Evolutionary conservation across 2,329 filamentous ascomycete genomes (phyloP), one percentile per base, ranked within the genome.

Genomic region (Plectosphaerella plurivora): DNA sequence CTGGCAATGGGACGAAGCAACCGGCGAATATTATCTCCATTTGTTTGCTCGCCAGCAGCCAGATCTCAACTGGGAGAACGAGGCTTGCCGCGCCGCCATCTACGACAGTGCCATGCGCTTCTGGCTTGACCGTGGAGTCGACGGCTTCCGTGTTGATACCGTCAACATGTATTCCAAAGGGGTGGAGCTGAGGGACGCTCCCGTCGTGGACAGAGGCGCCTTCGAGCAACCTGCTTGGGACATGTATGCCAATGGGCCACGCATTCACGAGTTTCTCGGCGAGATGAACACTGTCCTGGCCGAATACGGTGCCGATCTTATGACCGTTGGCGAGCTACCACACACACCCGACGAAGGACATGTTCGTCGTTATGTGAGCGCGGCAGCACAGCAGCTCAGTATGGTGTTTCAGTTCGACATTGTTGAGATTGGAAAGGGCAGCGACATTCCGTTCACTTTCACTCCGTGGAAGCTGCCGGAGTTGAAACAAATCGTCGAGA

Each of bases 1-100:
- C 0, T 90, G 87, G 88, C 73, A 84, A 54, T 92, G 82, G 73
- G 88, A 91, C 60, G 83, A 88, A 58, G 64, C 69, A n/a, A 89
- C 87, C 0, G 75, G 78, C 47, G 86, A 92, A 67, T 92, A 90
- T 66, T 92, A 90, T 61, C 79, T 92, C 0, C 84, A 88, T 55
- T 76, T 94, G 11, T 95, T 90, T 65, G 83, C 86, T 7, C 79
- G 79, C 5, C 83, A 89, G 57, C 89, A 93, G 65, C 89, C 90
- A 0, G 90, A 94, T 60, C 75, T 94, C n/a, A 94, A 94, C 69
- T 94, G 89, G 88, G 87, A 92, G 62, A 88, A 86, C 53, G 75
- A 76, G 0, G 81, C 79, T 10, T 81, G 87, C 0, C 79, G 88
- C 15, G 71, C 81, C 45, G 89, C 88, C 2, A 83, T 92, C 7